These are phyloP conservation scores for Farysia itapuensis DNA, from an alignment of 1,284 basidiomycete species.

Conservation along the genomic window DNA sequence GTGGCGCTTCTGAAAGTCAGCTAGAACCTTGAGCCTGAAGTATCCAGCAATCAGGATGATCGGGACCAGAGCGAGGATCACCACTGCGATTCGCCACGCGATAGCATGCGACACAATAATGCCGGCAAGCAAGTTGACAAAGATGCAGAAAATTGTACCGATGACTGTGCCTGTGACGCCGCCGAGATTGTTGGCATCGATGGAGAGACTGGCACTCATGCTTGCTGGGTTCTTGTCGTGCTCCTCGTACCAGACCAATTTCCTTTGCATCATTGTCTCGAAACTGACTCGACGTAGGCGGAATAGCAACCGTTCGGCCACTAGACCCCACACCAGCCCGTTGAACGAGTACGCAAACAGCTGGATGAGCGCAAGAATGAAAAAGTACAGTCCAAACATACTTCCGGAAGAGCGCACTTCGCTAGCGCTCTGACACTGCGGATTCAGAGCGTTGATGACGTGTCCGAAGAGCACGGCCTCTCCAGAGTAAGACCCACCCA, in stretches of 20 bases:
- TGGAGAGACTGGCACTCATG: conserved; percentile 44
- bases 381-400: conserved; percentile 48
- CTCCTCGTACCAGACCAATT: conserved; percentile 38
- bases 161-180: conserved; percentile 48
- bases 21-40: conserved; percentile 46
- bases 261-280: conserved; percentile 36
- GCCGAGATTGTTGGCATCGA: conserved; percentile 46
- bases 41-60: conserved; percentile 46
- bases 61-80: conserved; percentile 46
- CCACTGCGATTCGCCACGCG: conserved; percentile 48
- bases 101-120: conserved; percentile 40
- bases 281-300: conserved; percentile 37
- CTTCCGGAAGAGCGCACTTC: conserved; percentile 14
- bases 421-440: conserved; percentile 43
- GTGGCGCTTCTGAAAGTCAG: conserved; percentile 50
- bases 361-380: conserved; percentile 47
- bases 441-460: conserved; percentile 51
- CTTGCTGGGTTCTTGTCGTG: conserved; percentile 24
- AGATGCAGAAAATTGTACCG: conserved; percentile 49
- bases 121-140: conserved; percentile 47
- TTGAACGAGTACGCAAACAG: conserved; percentile 44
- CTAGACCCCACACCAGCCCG: conserved; percentile 42
- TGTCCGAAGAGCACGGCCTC: conserved; percentile 53
- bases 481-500: conserved; percentile 47
- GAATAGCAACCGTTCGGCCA: conserved; percentile 48